Base-by-base conservation (phyloP, 345 rosid species). In the Boechera retrofracta region DNA sequence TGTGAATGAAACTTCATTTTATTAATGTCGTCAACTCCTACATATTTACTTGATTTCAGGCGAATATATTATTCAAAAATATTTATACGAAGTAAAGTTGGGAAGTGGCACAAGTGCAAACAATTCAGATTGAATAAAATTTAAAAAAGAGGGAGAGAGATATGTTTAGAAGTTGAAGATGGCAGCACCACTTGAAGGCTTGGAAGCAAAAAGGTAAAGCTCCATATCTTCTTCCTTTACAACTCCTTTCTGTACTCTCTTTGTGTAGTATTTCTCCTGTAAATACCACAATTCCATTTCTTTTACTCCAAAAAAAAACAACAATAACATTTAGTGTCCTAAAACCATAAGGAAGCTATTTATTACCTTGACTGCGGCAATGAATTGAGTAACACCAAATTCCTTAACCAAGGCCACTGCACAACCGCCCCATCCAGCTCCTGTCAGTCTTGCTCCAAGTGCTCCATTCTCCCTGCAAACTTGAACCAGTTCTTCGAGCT, bases 361-460 rank as follows among this genome's bases (percentile, higher is more conserved):
- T 4, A 5, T 10, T 73, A 95, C 99, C 97, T 88, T 95, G 48
- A 95, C 75, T n/a, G 91, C 84, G 56, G 86, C 80, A 71, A 92
- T 95, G 83, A 92, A 95, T 75, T 88, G 93, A 15, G 98, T 89
- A 52, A 88, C 99, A 15, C 85, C 83, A 48, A 80, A 28, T 63
- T 92, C 98, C 71, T 88, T 92, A 45, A 95, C 98, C 64, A 95
- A 81, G 28, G 97, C 92, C 41, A 95, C 99, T 0, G 96, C 89
- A 47, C 99, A 95, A 47, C 99, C 98, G 10, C 99, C 99, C 99
- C 99, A 95, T 71, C 99, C 99, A 10, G 99, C 99, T 57, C 98
- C 99, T 0, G 98, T 95, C 21, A 95, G 94, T 82, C 99, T 91
- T 41, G 99, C 98, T 51, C 99, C 98, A 26, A 95, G 78, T 60